Percentiles rank a stretch among this genome's conserved stretches.
These are phyloP conservation scores for Pseudoturritis turrita DNA, from an alignment of 345 rosid species.

Conservation along the genomic window DNA sequence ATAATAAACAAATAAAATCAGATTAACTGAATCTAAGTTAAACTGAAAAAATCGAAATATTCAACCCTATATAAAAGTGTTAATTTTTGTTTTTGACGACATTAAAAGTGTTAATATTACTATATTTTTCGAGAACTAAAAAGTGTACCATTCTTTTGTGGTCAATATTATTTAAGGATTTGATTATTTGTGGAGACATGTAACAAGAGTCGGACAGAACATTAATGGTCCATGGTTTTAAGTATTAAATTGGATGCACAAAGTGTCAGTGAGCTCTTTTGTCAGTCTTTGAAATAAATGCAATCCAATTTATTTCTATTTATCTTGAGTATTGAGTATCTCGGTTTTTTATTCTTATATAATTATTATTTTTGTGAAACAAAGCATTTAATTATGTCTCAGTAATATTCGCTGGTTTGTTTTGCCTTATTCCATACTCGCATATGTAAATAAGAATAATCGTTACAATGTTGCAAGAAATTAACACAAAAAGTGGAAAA, in stretches of 20 bases:
- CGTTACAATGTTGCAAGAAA: not conserved
- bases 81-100: too few relatives aligned
- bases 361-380: not conserved
- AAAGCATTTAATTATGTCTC: constrained; percentile 6
- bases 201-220: constrained; percentile 23
- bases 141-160: not conserved
- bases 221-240: constrained; percentile 30
- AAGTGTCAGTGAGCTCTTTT: constrained; percentile 33
- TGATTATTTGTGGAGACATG: constrained; percentile 11
- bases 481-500: not conserved
- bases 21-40: not conserved
- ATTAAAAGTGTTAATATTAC: not conserved
- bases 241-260: constrained; percentile 19
- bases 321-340: not conserved
- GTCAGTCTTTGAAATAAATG: constrained; percentile 33
- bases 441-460: not conserved
- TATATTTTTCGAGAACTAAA: not conserved
- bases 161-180: not conserved
- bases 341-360: not conserved
- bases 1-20: not conserved
- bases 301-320: not conserved
- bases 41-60: not conserved
- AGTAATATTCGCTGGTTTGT: not conserved
- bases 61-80: not conserved
- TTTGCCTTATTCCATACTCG: not conserved